phyloP scores from a whole-genome alignment of 1,139 yeast genomes.

The Waltiozyma solani region DNA sequence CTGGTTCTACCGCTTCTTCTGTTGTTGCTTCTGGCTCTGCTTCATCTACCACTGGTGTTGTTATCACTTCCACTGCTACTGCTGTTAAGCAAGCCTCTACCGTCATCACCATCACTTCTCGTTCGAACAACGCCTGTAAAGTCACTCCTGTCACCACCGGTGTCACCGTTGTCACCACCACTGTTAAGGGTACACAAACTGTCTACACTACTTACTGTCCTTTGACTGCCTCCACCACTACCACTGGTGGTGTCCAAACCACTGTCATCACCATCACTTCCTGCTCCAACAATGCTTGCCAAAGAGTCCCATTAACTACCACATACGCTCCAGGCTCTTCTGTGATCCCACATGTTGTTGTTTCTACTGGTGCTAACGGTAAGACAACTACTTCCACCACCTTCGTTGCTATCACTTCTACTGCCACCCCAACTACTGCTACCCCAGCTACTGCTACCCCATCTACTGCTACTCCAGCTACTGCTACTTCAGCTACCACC shows the following conservation, averaged over 20 bases:
- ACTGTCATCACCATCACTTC: slow-evolving; percentile 5
- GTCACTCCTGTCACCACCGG: slow-evolving; percentile 11
- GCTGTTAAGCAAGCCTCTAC: slow-evolving; percentile 9
- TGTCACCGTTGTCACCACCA: slow-evolving; percentile 2
- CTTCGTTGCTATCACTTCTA: slow-evolving; percentile 22
- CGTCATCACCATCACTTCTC: slow-evolving; percentile 18
- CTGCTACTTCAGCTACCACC: too few species aligned
- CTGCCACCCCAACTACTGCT: slow-evolving; percentile 27
- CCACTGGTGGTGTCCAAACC: slow-evolving; percentile 3
- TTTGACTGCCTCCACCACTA: slow-evolving; percentile 8
- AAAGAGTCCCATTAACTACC: slow-evolving; percentile 12
- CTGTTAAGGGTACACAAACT: slow-evolving; percentile 14
- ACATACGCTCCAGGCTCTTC: slow-evolving; percentile 17
- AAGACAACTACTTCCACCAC: slow-evolving; percentile 9
- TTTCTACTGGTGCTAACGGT: slow-evolving; percentile 16
- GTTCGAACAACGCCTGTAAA: slow-evolving; percentile 14
- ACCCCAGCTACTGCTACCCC: background rate
- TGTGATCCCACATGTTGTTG: slow-evolving; percentile 12
- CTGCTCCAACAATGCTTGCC: slow-evolving; percentile 9
- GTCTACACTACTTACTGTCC: slow-evolving; percentile 28
- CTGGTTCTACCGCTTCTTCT: slow-evolving; percentile 4
- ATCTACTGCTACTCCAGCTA: background rate
- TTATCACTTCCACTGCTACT: slow-evolving; percentile 10
- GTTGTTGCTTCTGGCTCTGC: slow-evolving; percentile 4
- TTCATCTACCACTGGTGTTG: slow-evolving; percentile 12